Percentiles rank a stretch among this genome's conserved stretches.
These are phyloP conservation scores for Lactarius sp. DNA, from an alignment of 768 basidiomycete genomes.

Conservation along the genomic window DNA sequence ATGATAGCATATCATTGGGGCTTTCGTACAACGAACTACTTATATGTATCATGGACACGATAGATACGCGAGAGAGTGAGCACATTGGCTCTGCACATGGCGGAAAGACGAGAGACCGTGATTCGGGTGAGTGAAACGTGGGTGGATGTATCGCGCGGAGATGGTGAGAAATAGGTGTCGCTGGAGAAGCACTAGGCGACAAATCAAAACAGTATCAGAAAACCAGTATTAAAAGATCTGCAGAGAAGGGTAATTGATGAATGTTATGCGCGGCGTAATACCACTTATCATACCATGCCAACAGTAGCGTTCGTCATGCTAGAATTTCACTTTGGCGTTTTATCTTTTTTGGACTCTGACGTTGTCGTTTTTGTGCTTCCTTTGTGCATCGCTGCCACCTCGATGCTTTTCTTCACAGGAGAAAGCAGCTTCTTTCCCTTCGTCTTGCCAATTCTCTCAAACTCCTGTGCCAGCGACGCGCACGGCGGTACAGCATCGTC, in stretches of 20 bases:
- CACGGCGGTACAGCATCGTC: slow-evolving; percentile 9
- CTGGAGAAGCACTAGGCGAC: slow-evolving; percentile 6
- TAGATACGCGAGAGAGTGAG: slow-evolving; percentile 5
- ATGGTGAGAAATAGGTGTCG: slow-evolving; percentile 14
- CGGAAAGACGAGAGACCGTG: neutral
- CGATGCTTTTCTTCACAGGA: slow-evolving; percentile 1
- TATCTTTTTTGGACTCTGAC: neutral
- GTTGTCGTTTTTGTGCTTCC: neutral
- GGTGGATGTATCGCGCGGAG: slow-evolving; percentile 15
- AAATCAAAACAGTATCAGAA: slow-evolving; percentile 13
- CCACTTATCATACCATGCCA: neutral
- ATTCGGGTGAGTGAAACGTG: neutral
- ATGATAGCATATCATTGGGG: slow-evolving; percentile 6
- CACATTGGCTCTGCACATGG: neutral
- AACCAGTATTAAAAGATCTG: slow-evolving; percentile 3
- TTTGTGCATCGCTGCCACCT: neutral
- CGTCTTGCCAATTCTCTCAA: slow-evolving; percentile 17
- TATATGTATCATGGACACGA: neutral
- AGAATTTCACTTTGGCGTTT: neutral
- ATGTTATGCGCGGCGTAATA: too few relatives aligned
- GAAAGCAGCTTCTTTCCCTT: slow-evolving; percentile 4
- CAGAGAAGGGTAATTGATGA: neutral
- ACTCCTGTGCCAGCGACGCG: slow-evolving; percentile 20
- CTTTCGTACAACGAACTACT: slow-evolving; percentile 8
- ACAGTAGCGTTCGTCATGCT: neutral